Conservation (phyloP, 2,329 filamentous ascomycete species). For the Phialocephala subalpina region DNA sequence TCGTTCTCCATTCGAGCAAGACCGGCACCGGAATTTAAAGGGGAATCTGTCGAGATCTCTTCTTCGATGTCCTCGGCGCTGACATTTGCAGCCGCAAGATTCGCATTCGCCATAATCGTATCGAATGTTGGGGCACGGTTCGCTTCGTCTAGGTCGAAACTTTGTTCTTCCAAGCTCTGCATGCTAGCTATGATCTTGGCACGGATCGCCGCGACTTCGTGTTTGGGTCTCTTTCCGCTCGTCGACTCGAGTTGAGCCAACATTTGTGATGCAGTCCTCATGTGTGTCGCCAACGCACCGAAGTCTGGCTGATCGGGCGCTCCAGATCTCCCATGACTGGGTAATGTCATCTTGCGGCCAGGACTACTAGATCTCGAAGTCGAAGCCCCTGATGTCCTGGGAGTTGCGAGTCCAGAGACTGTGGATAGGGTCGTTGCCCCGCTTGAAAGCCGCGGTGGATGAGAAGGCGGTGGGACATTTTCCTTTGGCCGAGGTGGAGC, state of each 20-base stretch:
- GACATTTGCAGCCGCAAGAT: slow-evolving; percentile 57
- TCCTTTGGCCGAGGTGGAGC: slow-evolving; percentile 53
- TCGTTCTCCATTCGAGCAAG: slow-evolving; percentile 90
- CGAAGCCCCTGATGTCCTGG: slow-evolving; percentile 73
- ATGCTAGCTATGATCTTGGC: slow-evolving; percentile 90
- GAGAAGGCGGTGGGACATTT: slow-evolving; percentile 41
- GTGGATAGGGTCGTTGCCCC: slow-evolving; percentile 67
- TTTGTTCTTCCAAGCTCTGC: slow-evolving; percentile 87
- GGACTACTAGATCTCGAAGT: slow-evolving; percentile 75
- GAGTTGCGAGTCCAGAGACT: slow-evolving; percentile 67
- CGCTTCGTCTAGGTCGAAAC: slow-evolving; percentile 76
- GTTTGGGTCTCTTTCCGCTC: slow-evolving; percentile 79
- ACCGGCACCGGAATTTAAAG: slow-evolving; percentile 72
- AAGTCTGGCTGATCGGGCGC: slow-evolving; percentile 79
- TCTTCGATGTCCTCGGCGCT: slow-evolving; percentile 63
- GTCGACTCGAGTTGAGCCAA: slow-evolving; percentile 83
- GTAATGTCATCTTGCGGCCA: slow-evolving; percentile 67
- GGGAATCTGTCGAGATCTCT: slow-evolving; percentile 53
- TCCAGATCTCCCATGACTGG: slow-evolving; percentile 58
- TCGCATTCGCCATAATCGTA: slow-evolving; percentile 79
- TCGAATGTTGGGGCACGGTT: slow-evolving; percentile 77
- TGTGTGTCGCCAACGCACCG: slow-evolving; percentile 83
- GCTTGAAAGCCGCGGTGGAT: slow-evolving; percentile 65
- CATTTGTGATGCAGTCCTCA: slow-evolving; percentile 89
- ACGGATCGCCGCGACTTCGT: slow-evolving; percentile 83